phyloP scores from a whole-genome alignment of 768 basidiomycete genomes.

The Lanmaoa rubissima region DNA sequence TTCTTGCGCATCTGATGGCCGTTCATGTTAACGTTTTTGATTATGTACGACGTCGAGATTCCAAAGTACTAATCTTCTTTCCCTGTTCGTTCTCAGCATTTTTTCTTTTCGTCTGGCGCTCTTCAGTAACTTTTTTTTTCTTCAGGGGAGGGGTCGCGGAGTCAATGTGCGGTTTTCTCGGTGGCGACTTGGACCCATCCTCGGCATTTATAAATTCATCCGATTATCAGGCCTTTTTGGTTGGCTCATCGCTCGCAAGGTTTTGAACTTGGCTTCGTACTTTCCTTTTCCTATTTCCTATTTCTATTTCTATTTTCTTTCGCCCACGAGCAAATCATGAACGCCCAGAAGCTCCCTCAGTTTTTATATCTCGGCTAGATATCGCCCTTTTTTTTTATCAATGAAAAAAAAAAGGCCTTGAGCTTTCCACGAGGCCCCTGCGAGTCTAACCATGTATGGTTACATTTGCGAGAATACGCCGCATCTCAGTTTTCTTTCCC shows the following conservation, averaged over 20 bases:
- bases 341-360: neutral
- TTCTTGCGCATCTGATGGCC: constrained; percentile 21
- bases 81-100: neutral
- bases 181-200: neutral
- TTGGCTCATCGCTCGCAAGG: neutral
- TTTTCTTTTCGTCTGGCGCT: neutral
- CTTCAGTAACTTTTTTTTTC: neutral
- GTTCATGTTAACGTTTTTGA: constrained; percentile 14
- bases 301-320: neutral
- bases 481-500: constrained; percentile 1
- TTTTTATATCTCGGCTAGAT: constrained; percentile 33
- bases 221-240: neutral
- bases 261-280: neutral
- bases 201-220: too few species aligned
- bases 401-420: constrained; percentile 18
- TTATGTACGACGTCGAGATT: constrained; percentile 8
- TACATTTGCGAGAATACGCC: constrained; percentile 16
- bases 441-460: constrained; percentile 13
- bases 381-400: neutral
- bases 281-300: neutral
- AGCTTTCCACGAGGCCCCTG: constrained; percentile 28
- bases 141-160: neutral
- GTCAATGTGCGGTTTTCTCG: neutral
- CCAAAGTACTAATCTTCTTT: neutral
- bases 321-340: constrained; percentile 7